Conservation (phyloP, 306 rosid species). For the Pyrus betulifolia region DNA sequence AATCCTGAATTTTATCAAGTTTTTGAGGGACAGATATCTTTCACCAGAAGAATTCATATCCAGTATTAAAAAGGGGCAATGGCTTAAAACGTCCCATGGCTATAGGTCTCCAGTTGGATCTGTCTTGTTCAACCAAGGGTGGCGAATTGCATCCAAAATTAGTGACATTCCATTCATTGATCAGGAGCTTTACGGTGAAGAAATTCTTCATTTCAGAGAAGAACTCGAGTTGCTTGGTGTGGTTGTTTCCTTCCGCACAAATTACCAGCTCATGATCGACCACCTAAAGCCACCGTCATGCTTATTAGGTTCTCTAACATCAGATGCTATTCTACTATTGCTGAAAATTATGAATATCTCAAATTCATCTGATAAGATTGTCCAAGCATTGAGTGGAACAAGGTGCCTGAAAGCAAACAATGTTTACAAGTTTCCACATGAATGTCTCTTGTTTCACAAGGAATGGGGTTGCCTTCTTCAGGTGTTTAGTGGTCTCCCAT, state of each 20-base stretch:
- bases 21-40: slow-evolving; percentile 23
- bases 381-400: slow-evolving; percentile 9
- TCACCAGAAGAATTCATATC: slow-evolving; percentile 23
- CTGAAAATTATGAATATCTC: slow-evolving; percentile 22
- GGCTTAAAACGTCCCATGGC: slow-evolving; percentile 51
- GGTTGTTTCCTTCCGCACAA: slow-evolving; percentile 19
- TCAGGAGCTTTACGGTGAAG: slow-evolving; percentile 32
- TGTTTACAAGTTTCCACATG: slow-evolving; percentile 40
- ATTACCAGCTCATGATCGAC: slow-evolving; percentile 30
- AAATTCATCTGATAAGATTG: slow-evolving; percentile 5
- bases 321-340: slow-evolving; percentile 40
- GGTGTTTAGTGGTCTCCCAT: too few relatives aligned
- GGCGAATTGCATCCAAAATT: slow-evolving; percentile 46
- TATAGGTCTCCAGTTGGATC: slow-evolving; percentile 46
- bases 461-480: too few relatives aligned
- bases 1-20: slow-evolving; percentile 42
- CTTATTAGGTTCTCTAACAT: slow-evolving; percentile 23
- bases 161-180: slow-evolving; percentile 65
- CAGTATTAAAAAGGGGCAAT: slow-evolving; percentile 27
- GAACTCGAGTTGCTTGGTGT: slow-evolving; percentile 63
- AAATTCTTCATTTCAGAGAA: slow-evolving; percentile 26
- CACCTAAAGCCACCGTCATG: slow-evolving; percentile 33
- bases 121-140: slow-evolving; percentile 35
- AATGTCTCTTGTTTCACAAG: too few relatives aligned
- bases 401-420: slow-evolving; percentile 42